Base-by-base conservation (phyloP, 2,329 filamentous ascomycete species). In the Pseudogymnoascus destructans region DNA sequence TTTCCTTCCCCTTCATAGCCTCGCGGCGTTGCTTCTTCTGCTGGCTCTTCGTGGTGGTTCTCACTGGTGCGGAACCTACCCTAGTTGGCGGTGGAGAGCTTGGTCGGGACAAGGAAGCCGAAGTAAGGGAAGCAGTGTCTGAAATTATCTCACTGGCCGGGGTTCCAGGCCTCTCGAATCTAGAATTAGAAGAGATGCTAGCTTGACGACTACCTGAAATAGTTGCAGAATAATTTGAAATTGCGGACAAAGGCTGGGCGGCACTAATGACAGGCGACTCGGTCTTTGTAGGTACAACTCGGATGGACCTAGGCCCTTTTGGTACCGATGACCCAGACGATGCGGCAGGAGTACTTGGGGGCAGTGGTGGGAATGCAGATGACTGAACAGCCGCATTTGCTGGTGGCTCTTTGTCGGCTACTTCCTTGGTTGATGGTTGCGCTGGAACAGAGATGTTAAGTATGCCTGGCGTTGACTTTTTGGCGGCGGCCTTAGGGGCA, bases 1-100 rank as follows among this genome's bases (percentile, higher is more conserved):
- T 75, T 62, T 79, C 78, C 59, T 86, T 83, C 65, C 84, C 81
- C 66, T 83, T 86, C 60, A 81, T 74, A 15, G 78, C 79, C 62
- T 86, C 84, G 68, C 84, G 85, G 62, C 84, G 81, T 66, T 87
- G 81, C 70, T 91, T 92, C 68, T 86, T 86, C 67, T 86, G 80
- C 68, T 88, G 85, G 65, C 84, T 89, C 73, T 90, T 91, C 7
- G 87, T 89, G 49, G 85, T 87, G 19, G 75, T 74, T 60, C 86
- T 78, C 2, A 87, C 75, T 11, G 85, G 82, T 3, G 86, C 85
- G 52, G 82, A 81, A 3, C 87, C 86, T 54, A 89, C 74, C 64
- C 78, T 85, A 3, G 75, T 73, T 27, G 79, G 79, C 6, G 84
- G 85, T 3, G 87, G 87, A 3, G 87, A 89, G 66, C 77, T 87